Base-by-base conservation (phyloP, 163 green algal genomes). In the Trebouxiophyceae sp. region DNA sequence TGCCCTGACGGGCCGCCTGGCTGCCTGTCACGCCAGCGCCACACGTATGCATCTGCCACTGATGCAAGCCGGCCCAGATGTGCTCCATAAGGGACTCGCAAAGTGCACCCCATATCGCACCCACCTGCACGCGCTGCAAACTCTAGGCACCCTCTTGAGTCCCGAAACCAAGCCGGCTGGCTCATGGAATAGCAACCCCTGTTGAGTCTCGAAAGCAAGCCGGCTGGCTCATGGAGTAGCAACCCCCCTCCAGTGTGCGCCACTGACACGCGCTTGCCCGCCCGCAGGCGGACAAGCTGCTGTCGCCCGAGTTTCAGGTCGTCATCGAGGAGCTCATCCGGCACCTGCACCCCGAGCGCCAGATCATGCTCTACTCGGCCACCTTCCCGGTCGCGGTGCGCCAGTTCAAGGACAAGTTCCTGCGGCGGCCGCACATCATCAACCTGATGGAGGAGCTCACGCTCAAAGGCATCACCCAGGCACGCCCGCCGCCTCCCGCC, bases 381-480 rank as follows among this genome's bases (percentile, higher is more conserved):
- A 97, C 93, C 5, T 99, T 99, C 77, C 95, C 94, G 16, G 94
- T 99, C 32, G 97, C 92, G 19, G 95, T 99, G 47, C 97, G 97
- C 73, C 68, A 90, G 46, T 99, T 99, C 79, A 97, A 97, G 73
- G 93, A 98, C 73, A 91, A 89, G 63, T 98, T 93, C 73, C 76
- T 98, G 61, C 86, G 81, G 63, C 96, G 94, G 81, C 94, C 95
- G 1, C 97, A 98, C 80, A 91, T 99, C 68, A 97, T 99, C 72
- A 99, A 99, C 83, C 81, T 99, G 6, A 99, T 99, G 95, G 94
- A 98, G 61, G 93, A 99, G 85, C 87, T 99, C 24, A 99, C 95
- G 5, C 87, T 99, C 2, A 96, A 96, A 74, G 95, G 95, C 65
- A 85, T 99, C 58, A 96, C 86, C 3, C 84, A 89, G 80, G 77